Percentiles rank a stretch among this genome's conserved stretches.
Evolutionary conservation across 139 green algal species (phyloP).

Genomic region (Tetradesmus obliquus): DNA sequence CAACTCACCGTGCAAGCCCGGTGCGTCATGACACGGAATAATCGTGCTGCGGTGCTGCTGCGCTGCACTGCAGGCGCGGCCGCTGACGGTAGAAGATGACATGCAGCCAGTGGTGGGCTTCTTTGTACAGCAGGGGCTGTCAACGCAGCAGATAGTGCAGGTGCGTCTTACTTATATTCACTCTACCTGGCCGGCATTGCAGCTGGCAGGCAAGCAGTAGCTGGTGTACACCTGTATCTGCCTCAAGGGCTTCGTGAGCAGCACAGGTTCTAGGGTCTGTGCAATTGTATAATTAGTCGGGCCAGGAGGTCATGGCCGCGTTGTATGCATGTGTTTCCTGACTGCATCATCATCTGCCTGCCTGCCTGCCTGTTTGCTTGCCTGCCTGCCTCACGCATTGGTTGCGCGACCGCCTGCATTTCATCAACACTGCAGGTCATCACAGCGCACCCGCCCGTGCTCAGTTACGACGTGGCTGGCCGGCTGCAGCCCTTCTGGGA

Average conservation of each 20-base stretch:
- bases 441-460: constrained; percentile 69
- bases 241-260: not conserved
- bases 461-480: constrained; percentile 73
- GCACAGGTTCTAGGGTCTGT: not conserved
- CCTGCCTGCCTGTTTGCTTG: not conserved
- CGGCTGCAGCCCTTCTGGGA: constrained; percentile 74
- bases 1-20: no score
- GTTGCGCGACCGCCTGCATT: not conserved
- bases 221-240: no score
- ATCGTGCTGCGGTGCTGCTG: not conserved
- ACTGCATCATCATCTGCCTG: no score
- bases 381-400: not conserved
- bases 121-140: constrained; percentile 54
- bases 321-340: not conserved
- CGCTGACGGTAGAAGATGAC: constrained; percentile 67
- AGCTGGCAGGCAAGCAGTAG: no score
- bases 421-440: constrained; percentile 63
- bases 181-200: no score
- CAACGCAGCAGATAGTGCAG: constrained; percentile 59
- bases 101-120: constrained; percentile 75
- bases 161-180: constrained; percentile 39
- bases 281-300: no score
- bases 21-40: no score
- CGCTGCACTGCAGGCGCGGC: constrained; percentile 58
- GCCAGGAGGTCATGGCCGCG: no score